These are phyloP conservation scores for Paramecium octaurelia DNA, from an alignment of 73 alveolate genomes.

Conservation along the genomic window DNA sequence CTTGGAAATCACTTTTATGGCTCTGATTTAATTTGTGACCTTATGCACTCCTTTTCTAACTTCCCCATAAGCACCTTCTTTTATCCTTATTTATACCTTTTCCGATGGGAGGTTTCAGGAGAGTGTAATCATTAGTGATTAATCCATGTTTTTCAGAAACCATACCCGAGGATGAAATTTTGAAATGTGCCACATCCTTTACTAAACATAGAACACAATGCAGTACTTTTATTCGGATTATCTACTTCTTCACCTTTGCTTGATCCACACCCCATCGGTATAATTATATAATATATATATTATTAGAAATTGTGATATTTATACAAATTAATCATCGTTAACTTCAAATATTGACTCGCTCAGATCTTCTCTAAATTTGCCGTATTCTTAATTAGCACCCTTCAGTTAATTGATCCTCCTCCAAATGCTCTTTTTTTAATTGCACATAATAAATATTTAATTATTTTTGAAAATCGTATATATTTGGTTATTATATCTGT, in stretches of 20 bases:
- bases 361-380: too few relatives aligned
- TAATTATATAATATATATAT: background rate
- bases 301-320: background rate
- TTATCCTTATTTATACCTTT: constrained; percentile 2
- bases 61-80: constrained; percentile 80
- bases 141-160: constrained; percentile 54
- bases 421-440: background rate
- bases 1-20: constrained; percentile 72
- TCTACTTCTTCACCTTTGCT: background rate
- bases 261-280: constrained; percentile 48
- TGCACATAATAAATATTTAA: background rate
- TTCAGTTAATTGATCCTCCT: background rate
- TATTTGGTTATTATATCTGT: background rate
- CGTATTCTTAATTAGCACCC: background rate
- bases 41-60: constrained; percentile 77
- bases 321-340: background rate
- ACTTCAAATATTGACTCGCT: background rate
- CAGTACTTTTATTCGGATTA: constrained; percentile 34
- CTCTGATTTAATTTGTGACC: constrained; percentile 69
- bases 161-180: constrained; percentile 35
- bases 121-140: constrained; percentile 47
- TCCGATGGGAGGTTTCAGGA: constrained; percentile 63
- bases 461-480: background rate
- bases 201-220: background rate
- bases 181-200: constrained; percentile 29